Percentiles rank a stretch among this genome's conserved stretches.
These are phyloP conservation scores for Mortierella sp. DNA, from an alignment of 371 early-diverging fungal species.

Conservation along the genomic window DNA sequence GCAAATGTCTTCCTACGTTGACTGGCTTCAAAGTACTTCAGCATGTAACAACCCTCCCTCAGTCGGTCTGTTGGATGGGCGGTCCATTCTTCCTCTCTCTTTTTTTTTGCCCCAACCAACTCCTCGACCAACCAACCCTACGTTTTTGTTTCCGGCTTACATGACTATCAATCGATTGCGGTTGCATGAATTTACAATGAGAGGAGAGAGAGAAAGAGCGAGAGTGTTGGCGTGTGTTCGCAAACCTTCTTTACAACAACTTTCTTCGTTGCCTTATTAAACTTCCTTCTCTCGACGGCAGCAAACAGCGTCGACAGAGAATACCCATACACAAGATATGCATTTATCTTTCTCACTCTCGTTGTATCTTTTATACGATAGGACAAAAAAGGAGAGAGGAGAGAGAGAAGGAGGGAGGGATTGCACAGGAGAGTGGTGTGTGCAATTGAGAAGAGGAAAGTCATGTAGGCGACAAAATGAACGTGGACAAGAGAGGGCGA, in stretches of 20 bases:
- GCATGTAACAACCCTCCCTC: background rate
- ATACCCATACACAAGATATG: background rate
- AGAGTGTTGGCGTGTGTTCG: background rate
- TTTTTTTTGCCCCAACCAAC: conserved; percentile 2
- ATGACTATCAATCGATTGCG: background rate
- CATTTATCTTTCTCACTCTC: background rate
- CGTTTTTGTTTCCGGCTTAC: background rate
- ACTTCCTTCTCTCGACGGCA: conserved; percentile 3
- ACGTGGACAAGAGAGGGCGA: background rate
- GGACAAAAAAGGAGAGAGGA: background rate
- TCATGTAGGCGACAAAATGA: background rate
- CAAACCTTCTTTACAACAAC: conserved; percentile 2
- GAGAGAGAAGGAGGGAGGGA: background rate
- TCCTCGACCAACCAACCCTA: conserved; percentile 1
- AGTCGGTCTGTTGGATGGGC: background rate
- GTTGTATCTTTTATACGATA: background rate
- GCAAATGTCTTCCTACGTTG: too few relatives aligned
- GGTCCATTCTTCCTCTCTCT: too few relatives aligned
- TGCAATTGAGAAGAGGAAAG: background rate
- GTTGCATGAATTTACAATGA: conserved; percentile 1
- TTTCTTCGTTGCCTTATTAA: background rate
- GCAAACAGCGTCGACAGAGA: background rate
- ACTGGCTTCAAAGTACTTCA: background rate
- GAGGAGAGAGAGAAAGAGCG: background rate
- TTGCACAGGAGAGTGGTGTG: background rate